A percentile compares a stretch with the other conserved stretches of the same genome.
Conservation (phyloP, 164 flowering plant genomes). For the Aristolochia contorta region DNA sequence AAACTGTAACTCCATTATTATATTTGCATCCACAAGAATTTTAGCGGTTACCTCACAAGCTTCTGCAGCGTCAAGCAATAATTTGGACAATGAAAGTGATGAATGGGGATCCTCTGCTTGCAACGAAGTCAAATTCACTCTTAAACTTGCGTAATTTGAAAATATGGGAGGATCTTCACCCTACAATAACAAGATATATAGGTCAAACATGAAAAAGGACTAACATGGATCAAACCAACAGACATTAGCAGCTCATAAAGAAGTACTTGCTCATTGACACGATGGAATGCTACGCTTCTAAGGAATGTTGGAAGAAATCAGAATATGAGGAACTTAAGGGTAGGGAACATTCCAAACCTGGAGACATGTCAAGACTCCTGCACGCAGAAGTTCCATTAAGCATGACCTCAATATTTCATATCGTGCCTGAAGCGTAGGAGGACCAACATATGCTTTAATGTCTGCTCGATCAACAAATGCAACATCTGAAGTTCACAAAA, state of each 20-base stretch:
- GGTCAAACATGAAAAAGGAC: not conserved
- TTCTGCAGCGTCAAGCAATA: constrained; percentile 72
- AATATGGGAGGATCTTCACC: constrained; percentile 20
- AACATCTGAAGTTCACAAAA: constrained; percentile 56
- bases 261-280: not conserved
- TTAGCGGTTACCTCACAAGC: constrained; percentile 57
- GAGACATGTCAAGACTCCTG: constrained; percentile 44
- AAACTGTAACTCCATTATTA: not conserved
- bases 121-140: constrained; percentile 35
- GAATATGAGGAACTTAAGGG: not conserved
- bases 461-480: constrained; percentile 99
- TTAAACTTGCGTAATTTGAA: constrained; percentile 45
- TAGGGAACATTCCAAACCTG: constrained; percentile 24
- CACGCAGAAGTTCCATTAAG: constrained; percentile 71
- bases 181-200: constrained; percentile 13
- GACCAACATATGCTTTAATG: constrained; percentile 96
- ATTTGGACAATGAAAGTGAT: constrained; percentile 27
- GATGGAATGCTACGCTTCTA: not conserved
- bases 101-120: constrained; percentile 19
- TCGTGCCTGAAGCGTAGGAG: constrained; percentile 95
- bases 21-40: not conserved
- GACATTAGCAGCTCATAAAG: too few species aligned
- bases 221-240: too few species aligned
- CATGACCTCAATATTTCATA: constrained; percentile 91
- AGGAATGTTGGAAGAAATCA: not conserved